These are phyloP conservation scores for Samsoniella hepiali DNA, from an alignment of 2,329 filamentous ascomycete genomes.

Conservation along the genomic window DNA sequence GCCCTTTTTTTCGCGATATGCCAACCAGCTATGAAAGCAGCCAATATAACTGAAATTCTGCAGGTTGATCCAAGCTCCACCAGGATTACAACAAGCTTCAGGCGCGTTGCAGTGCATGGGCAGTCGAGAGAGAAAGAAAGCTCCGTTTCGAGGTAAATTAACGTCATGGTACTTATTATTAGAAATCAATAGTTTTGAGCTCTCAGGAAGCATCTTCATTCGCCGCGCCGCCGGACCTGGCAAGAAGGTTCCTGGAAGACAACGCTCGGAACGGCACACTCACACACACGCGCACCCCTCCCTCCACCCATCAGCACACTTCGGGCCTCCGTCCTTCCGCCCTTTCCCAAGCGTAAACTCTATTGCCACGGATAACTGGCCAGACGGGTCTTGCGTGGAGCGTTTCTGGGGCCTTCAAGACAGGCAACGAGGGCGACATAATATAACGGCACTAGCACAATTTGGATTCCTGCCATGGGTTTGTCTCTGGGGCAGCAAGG, in stretches of 20 bases:
- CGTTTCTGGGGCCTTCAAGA: background rate
- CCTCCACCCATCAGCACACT: background rate
- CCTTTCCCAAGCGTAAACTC: slow-evolving; percentile 13
- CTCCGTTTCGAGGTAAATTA: background rate
- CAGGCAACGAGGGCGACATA: background rate
- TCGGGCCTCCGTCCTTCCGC: background rate
- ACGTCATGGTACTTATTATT: background rate
- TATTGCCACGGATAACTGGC: slow-evolving; percentile 11
- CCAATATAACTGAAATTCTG: slow-evolving; percentile 12
- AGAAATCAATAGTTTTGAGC: background rate
- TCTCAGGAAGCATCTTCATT: too few relatives aligned
- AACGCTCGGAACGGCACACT: background rate
- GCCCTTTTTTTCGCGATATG: background rate
- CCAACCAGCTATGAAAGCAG: background rate
- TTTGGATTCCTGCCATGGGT: background rate
- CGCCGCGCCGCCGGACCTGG: background rate
- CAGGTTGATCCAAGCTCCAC: background rate
- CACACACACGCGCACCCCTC: background rate
- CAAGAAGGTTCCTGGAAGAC: background rate
- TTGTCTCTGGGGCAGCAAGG: background rate
- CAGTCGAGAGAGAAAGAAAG: too few relatives aligned
- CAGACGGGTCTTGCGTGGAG: background rate
- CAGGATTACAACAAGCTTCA: too few relatives aligned
- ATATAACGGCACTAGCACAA: background rate
- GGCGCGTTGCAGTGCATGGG: too few relatives aligned